A percentile compares a stretch with the other conserved stretches of the same genome.
These are phyloP conservation scores for Globisporangium echinulatum DNA, from an alignment of 352 stramenopile species.

Conservation along the genomic window DNA sequence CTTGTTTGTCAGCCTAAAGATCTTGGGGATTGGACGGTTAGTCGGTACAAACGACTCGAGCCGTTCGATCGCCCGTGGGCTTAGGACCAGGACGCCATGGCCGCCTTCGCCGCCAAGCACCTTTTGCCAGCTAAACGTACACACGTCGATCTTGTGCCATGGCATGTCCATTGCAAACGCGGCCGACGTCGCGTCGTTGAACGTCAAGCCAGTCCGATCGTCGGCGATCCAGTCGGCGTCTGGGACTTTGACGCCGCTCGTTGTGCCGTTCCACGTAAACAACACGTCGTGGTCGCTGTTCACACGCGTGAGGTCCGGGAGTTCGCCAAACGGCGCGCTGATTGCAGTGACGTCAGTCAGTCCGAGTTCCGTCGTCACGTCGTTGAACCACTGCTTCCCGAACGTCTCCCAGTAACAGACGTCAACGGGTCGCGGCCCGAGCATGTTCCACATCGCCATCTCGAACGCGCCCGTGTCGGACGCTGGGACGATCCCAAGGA, in stretches of 20 bases:
- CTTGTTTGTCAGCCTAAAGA: conserved; percentile 97
- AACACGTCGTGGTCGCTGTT: conserved; percentile 96
- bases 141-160: conserved; percentile 98
- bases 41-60: conserved; percentile 93
- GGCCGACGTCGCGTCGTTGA: conserved; percentile 98
- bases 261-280: conserved; percentile 99
- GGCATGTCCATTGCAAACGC: conserved; percentile 99
- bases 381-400: conserved; percentile 95
- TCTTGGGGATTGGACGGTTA: conserved; percentile 95
- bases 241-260: conserved; percentile 93
- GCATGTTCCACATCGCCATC: conserved; percentile 99
- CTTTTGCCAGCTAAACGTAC: conserved; percentile 99
- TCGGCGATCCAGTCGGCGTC: conserved; percentile 95
- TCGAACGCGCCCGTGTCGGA: conserved; percentile 99
- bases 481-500: conserved; percentile 95
- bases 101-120: conserved; percentile 97
- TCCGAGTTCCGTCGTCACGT: conserved; percentile 93
- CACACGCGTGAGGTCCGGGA: conserved; percentile 92
- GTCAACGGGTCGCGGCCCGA: conserved; percentile 91
- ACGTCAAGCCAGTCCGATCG: conserved; percentile 92
- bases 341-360: conserved; percentile 93
- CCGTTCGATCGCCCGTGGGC: conserved; percentile 93
- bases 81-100: conserved; percentile 97
- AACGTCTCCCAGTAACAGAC: conserved; percentile 97
- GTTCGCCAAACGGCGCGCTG: conserved; percentile 93